phyloP scores from a whole-genome alignment of 1,284 basidiomycete species.

The Cystobasidium sp. region DNA sequence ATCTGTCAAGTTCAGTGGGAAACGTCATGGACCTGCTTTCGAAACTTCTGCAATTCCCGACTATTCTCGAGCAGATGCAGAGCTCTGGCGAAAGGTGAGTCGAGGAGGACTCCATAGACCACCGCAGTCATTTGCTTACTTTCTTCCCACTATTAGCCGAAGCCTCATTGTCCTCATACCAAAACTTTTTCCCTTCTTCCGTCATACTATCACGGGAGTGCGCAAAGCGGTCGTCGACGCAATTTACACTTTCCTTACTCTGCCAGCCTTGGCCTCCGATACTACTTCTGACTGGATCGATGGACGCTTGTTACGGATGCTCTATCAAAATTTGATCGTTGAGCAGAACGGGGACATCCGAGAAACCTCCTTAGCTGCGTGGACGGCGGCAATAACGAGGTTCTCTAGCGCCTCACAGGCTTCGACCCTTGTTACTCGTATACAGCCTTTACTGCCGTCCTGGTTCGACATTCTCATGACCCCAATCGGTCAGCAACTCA shows the following conservation, averaged over 20 bases:
- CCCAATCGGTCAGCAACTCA: slow-evolving; percentile 81
- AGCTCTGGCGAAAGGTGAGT: slow-evolving; percentile 70
- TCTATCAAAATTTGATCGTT: slow-evolving; percentile 93
- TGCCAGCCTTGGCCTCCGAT: slow-evolving; percentile 68
- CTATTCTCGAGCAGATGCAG: slow-evolving; percentile 76
- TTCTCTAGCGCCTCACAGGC: slow-evolving; percentile 19
- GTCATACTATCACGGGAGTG: slow-evolving; percentile 93
- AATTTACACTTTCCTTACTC: slow-evolving; percentile 80
- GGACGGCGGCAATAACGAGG: slow-evolving; percentile 70
- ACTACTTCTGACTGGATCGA: slow-evolving; percentile 74
- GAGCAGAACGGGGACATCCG: slow-evolving; percentile 89
- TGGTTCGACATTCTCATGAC: slow-evolving; percentile 92
- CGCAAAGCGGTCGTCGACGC: slow-evolving; percentile 92
- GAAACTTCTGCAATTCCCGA: slow-evolving; percentile 77
- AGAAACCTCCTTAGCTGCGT: slow-evolving; percentile 74
- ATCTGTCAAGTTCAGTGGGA: slow-evolving; percentile 93
- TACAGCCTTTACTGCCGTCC: slow-evolving; percentile 56
- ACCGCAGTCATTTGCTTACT: neutral
- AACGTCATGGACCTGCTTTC: slow-evolving; percentile 96
- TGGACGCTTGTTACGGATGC: slow-evolving; percentile 74
- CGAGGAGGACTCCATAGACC: neutral
- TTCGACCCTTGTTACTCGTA: slow-evolving; percentile 52
- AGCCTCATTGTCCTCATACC: slow-evolving; percentile 78
- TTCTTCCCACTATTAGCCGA: slow-evolving; percentile 1
- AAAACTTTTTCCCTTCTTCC: slow-evolving; percentile 92